phyloP scores from a whole-genome alignment of 202 grass and related monocot species.

The Schoenoplectus tabernaemontani region DNA sequence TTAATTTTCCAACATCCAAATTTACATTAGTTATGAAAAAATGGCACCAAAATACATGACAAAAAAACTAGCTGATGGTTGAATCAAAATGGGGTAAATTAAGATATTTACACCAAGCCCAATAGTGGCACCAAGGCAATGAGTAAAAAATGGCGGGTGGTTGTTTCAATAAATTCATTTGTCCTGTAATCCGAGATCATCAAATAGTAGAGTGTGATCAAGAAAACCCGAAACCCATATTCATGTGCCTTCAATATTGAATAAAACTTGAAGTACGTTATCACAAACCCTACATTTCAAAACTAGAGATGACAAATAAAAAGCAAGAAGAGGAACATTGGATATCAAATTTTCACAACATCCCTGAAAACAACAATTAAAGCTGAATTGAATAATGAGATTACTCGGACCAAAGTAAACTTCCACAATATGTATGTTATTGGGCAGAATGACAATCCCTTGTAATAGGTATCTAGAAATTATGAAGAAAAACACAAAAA shows the following conservation, averaged over 20 bases:
- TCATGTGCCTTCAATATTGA: conserved; percentile 81
- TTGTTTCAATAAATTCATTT: conserved; percentile 51
- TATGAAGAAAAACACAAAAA: background rate
- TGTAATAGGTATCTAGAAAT: background rate
- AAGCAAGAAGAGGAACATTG: background rate
- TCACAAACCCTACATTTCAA: conserved; percentile 43
- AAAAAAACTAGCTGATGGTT: no score
- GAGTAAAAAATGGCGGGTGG: conserved; percentile 65
- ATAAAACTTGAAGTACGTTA: conserved; percentile 67
- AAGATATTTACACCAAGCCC: conserved; percentile 77
- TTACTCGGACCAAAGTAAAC: background rate
- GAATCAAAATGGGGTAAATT: conserved; percentile 91
- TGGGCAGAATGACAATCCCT: background rate
- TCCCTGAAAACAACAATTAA: background rate
- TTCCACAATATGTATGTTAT: background rate
- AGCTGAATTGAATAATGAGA: background rate
- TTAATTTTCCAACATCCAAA: no score
- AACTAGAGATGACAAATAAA: background rate
- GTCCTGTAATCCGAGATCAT: conserved; percentile 82
- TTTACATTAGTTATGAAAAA: no score
- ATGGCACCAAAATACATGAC: no score
- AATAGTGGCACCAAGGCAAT: conserved; percentile 85
- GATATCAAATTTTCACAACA: background rate
- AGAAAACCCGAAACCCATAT: conserved; percentile 88
- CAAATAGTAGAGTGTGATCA: conserved; percentile 84